Evolutionary conservation across 1,284 basidiomycete genomes (phyloP).

Genomic region (Tilletiopsis washingtonensis): DNA sequence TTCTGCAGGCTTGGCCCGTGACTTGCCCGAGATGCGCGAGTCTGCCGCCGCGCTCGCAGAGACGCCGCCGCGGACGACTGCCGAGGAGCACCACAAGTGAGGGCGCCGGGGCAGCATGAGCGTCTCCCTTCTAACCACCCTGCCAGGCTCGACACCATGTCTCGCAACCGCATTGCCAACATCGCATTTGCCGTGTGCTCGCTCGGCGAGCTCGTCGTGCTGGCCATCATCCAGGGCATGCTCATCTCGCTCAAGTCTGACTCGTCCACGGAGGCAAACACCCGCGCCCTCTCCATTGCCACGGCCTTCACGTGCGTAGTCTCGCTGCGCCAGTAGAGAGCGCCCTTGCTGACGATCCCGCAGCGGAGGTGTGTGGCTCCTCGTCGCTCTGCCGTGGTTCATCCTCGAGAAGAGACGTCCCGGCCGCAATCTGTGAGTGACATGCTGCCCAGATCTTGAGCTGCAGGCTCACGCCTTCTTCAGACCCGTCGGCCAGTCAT

Average conservation of each 20-base stretch:
- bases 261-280: conserved; percentile 44
- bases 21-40: conserved; percentile 62
- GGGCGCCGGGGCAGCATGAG: no score
- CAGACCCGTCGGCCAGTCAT: conserved; percentile 46
- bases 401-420: conserved; percentile 48
- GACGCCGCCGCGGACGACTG: conserved; percentile 20
- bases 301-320: conserved; percentile 2
- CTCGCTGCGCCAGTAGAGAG: no score
- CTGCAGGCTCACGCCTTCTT: no score
- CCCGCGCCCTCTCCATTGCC: conserved; percentile 51
- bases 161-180: conserved; percentile 77
- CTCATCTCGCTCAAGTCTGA: conserved; percentile 57
- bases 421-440: conserved; percentile 50
- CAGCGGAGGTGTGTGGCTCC: conserved; percentile 56
- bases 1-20: conserved; percentile 73
- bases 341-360: no score
- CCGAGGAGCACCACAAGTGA: conserved; percentile 63
- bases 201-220: conserved; percentile 65
- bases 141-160: conserved; percentile 69
- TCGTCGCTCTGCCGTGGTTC: conserved; percentile 70
- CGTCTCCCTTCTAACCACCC: no score
- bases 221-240: conserved; percentile 69
- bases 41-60: conserved; percentile 18
- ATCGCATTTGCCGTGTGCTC: conserved; percentile 68
- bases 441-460: no score